These are phyloP conservation scores for Zalerion maritima DNA, from an alignment of 495 filamentous ascomycete genomes.

Conservation along the genomic window DNA sequence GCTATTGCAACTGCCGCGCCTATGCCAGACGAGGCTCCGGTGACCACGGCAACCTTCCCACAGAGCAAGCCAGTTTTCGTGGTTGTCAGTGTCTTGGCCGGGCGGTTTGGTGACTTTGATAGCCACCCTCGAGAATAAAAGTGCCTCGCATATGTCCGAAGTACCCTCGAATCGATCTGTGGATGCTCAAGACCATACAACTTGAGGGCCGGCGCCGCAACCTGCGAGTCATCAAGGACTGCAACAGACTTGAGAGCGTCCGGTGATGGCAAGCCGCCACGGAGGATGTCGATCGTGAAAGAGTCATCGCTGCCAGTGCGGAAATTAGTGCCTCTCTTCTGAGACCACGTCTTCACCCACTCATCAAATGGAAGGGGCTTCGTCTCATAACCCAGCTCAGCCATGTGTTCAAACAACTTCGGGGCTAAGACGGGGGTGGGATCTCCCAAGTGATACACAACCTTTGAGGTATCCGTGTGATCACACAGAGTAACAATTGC, in stretches of 20 bases:
- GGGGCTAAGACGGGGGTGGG: constrained; percentile 43
- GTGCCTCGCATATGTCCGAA: constrained; percentile 52
- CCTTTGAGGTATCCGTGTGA: constrained; percentile 35
- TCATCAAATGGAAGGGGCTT: constrained; percentile 42
- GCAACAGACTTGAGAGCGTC: constrained; percentile 40
- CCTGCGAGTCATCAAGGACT: constrained; percentile 42
- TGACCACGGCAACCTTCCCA: constrained; percentile 39
- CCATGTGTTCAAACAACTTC: constrained; percentile 40
- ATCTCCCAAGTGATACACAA: constrained; percentile 51
- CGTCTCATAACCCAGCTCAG: constrained; percentile 47
- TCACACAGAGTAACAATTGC: constrained; percentile 46
- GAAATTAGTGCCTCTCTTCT: constrained; percentile 37
- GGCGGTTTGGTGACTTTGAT: too few relatives aligned
- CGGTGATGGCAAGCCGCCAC: constrained; percentile 50
- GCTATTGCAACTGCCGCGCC: constrained; percentile 34
- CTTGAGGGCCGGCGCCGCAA: constrained; percentile 40
- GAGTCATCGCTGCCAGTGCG: constrained; percentile 46
- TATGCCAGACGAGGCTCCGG: constrained; percentile 40
- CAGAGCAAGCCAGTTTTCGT: constrained; percentile 32
- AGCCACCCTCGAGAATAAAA: constrained; percentile 60
- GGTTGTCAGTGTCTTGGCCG: too few relatives aligned
- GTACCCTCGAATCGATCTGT: constrained; percentile 41
- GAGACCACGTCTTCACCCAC: constrained; percentile 48
- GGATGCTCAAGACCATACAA: constrained; percentile 37
- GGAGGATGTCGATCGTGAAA: constrained; percentile 48